Conservation (phyloP, 352 stramenopile species). For the Globisporangium megalacanthum region DNA sequence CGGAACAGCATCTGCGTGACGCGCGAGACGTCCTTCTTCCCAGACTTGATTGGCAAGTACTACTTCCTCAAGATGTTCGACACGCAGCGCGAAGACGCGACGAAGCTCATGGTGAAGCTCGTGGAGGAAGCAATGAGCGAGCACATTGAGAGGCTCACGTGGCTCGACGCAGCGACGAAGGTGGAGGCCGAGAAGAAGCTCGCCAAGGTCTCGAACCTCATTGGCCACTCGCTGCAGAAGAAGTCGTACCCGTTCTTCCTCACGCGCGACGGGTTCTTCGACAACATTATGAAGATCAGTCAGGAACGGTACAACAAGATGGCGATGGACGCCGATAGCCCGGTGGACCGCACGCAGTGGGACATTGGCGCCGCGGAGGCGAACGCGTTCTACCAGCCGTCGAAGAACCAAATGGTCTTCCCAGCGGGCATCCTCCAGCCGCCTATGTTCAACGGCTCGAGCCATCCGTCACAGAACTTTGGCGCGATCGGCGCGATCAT, state of each 20-base stretch:
- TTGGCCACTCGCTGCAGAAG: slow-evolving; percentile 42
- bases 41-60: slow-evolving; percentile 82
- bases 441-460: slow-evolving; percentile 87
- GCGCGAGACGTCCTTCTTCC: slow-evolving; percentile 41
- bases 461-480: slow-evolving; percentile 90
- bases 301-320: slow-evolving; percentile 39
- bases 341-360: slow-evolving; percentile 71
- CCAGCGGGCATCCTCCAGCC: slow-evolving; percentile 93
- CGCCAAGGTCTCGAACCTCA: slow-evolving; percentile 60
- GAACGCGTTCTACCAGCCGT: slow-evolving; percentile 86
- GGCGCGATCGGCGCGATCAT: slow-evolving; percentile 92
- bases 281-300: slow-evolving; percentile 45
- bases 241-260: slow-evolving; percentile 63
- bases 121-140: slow-evolving; percentile 79
- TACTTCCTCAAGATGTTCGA: slow-evolving; percentile 91
- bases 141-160: slow-evolving; percentile 74
- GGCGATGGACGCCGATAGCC: slow-evolving; percentile 27
- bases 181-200: slow-evolving; percentile 87
- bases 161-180: slow-evolving; percentile 86
- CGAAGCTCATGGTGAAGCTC: slow-evolving; percentile 81
- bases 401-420: slow-evolving; percentile 92
- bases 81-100: slow-evolving; percentile 66
- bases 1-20: slow-evolving; percentile 88
- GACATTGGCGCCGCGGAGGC: slow-evolving; percentile 91
- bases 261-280: slow-evolving; percentile 22